Evolutionary conservation across 108 stramenopile genomes (phyloP).

Genomic region (Cyclotella sp.): DNA sequence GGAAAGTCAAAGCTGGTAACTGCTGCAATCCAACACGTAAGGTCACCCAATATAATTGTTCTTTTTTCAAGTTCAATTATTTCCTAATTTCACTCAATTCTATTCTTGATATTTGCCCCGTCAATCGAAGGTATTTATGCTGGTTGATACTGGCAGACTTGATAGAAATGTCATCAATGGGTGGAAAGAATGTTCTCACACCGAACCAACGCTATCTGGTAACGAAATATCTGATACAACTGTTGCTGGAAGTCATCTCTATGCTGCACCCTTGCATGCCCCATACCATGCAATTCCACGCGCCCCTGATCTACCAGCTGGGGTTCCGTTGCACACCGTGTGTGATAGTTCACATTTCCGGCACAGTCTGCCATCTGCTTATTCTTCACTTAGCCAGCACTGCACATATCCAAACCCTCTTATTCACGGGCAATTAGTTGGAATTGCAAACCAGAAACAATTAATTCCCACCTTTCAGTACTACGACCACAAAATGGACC

Average conservation of each 20-base stretch:
- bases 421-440: background rate
- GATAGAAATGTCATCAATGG: slow-evolving; percentile 13
- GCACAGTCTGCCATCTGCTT: background rate
- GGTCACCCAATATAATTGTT: background rate
- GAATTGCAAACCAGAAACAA: background rate
- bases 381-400: background rate
- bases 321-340: background rate
- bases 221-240: background rate
- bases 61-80: background rate
- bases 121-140: slow-evolving; percentile 42
- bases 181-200: background rate
- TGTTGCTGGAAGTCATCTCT: background rate
- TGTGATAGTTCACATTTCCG: slow-evolving; percentile 2
- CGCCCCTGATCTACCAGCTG: background rate
- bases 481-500: background rate
- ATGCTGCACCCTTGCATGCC: background rate
- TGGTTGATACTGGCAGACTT: slow-evolving; percentile 39
- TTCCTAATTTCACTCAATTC: background rate
- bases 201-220: background rate
- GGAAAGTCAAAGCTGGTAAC: slow-evolving; percentile 83
- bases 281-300: slow-evolving; percentile 3
- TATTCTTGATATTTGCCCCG: background rate
- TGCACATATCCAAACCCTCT: background rate
- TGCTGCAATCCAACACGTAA: slow-evolving; percentile 77
- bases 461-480: background rate